Base-by-base conservation (phyloP, 768 basidiomycete genomes). In the Pleurotus giganteus region DNA sequence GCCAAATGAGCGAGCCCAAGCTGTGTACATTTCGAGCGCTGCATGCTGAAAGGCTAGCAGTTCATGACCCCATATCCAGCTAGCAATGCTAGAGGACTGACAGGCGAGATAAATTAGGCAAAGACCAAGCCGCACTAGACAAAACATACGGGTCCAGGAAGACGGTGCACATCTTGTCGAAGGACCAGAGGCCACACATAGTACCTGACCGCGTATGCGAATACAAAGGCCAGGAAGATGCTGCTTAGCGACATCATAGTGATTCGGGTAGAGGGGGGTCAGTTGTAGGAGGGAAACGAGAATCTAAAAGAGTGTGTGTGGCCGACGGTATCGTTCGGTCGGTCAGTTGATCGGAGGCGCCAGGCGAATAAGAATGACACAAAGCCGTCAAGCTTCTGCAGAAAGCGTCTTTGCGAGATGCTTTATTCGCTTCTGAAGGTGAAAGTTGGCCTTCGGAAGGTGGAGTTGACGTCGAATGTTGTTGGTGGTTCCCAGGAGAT, bases 1-100 rank as follows among this genome's bases (percentile, higher is more conserved):
- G 1, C 72, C 72, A 46, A 68, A 66, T 9, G 58, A 52, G 15
- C 60, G 55, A 26, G 69, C 61, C 73, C 73, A 74, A 28, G 62
- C 57, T 1, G 61, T 63, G 60, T 70, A 71, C 63, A 68, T 67
- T 47, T 68, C 65, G 44, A 61, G 63, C 23, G 68, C 65, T 39
- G 70, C 62, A 29, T 69, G 68, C 32, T 72, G 60, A 57, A 68
- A 71, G 8, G 66, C 66, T 17, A 61, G 55, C 29, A 68, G 63
- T 57, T 74, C 73, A 57, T 74, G 73, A 4, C 73, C 73, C 70
- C 69, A 73, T 51, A 70, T 60, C 64, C 64, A 66, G 49, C 61
- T 63, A 41, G 64, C 62, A 44, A 65, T 57, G 19, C 34, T 51
- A 17, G 59, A 55, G 37, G 62, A 60, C 64, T 65, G 17, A 23